Evolutionary conservation across 495 filamentous ascomycete genomes (phyloP), one percentile per base, ranked within the genome.

Genomic region (Aspergillus taichungensis): DNA sequence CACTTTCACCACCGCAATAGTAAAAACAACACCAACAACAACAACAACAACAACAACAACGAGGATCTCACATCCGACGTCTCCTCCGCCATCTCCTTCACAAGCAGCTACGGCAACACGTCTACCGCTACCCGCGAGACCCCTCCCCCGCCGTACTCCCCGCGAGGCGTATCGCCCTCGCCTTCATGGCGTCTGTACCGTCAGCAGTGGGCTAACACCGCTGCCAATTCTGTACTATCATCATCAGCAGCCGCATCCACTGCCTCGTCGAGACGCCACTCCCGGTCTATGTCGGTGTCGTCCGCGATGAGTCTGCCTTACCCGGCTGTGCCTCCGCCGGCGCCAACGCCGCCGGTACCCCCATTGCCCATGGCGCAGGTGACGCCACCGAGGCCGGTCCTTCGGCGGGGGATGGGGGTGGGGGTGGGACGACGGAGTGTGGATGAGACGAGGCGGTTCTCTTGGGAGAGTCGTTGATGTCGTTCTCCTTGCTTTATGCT

Each of bases 51-150:
- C n/a, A n/a, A n/a, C n/a, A n/a, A n/a, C n/a, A n/a, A 40, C 9
- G 66, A 63, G 12, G 67, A 68, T 18, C 46, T 57, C 34, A 56
- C 60, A 0, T 64, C 66, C 2, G 67, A 71, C 45, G 59, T 51
- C 38, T 69, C 69, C 13, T 73, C 69, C 6, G 61, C 62, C 10
- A 52, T 68, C 47, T 73, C 69, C 8, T 73, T 69, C 45, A 63
- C 67, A 3, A 73, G 69, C 47, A 71, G 66, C 41, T 73, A 67
- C 49, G 69, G 69, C 6, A 69, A 73, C 42, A 73, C 69, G 6
- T 73, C 69, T 0, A 73, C 69, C 7, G 69, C 68, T 8, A 73
- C 69, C 5, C 46, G 69, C 13, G 69, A 73, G 27, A 73, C 69
- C 0, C 69, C 67, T 2, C 69, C 69, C 30, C 69, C 69, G 40